Conservation (phyloP, 208 protist species). For the Phytomonas sp. region DNA sequence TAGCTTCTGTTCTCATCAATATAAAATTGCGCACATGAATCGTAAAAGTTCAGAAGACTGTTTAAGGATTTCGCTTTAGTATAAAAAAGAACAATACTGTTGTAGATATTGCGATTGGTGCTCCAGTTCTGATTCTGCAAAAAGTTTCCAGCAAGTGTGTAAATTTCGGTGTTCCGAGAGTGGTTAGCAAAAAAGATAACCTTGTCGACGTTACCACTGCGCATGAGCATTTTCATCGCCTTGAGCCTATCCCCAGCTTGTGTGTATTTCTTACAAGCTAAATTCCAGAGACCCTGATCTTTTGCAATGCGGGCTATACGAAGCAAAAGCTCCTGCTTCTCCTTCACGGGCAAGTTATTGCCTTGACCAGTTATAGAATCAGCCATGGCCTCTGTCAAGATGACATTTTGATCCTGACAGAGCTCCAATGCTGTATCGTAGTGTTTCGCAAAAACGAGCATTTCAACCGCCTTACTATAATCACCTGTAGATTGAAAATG, state of each 20-base stretch:
- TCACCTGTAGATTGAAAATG: constrained; percentile 85
- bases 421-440: constrained; percentile 83
- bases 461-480: constrained; percentile 89
- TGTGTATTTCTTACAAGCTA: constrained; percentile 92
- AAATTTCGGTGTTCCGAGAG: constrained; percentile 91
- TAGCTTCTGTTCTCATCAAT: constrained; percentile 97
- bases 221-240: constrained; percentile 96
- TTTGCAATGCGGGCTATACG: constrained; percentile 82
- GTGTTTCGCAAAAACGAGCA: constrained; percentile 87
- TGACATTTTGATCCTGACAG: constrained; percentile 72
- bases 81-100: constrained; percentile 95
- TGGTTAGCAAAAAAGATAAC: constrained; percentile 96
- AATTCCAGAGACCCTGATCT: constrained; percentile 84
- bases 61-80: constrained; percentile 92
- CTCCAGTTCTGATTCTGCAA: constrained; percentile 94
- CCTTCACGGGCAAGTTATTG: constrained; percentile 26
- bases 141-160: constrained; percentile 94
- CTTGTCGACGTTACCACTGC: constrained; percentile 93
- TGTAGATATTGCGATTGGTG: constrained; percentile 90
- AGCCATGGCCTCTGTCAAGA: constrained; percentile 89
- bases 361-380: constrained; percentile 79
- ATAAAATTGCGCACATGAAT: constrained; percentile 90
- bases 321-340: constrained; percentile 42
- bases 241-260: constrained; percentile 93
- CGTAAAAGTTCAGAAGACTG: constrained; percentile 87